Conservation (phyloP, 495 filamentous ascomycete genomes). For the Podospora didyma region DNA sequence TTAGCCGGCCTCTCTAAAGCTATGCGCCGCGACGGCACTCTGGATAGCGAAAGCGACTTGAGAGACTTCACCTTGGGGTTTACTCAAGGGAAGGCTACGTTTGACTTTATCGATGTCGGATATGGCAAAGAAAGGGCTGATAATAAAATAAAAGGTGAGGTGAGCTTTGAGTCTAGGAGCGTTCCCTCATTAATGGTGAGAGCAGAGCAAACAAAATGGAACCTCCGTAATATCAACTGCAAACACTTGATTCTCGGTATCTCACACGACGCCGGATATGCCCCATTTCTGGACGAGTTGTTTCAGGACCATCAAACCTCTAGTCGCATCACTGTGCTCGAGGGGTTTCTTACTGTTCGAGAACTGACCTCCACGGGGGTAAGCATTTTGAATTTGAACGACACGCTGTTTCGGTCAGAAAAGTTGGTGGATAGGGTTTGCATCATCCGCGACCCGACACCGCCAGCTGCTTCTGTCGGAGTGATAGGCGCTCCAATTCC, state of each 20-base stretch:
- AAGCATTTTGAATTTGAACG: constrained; percentile 52
- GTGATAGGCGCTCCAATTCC: constrained; percentile 2
- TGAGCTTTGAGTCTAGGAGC: background rate
- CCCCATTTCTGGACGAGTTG: constrained; percentile 63
- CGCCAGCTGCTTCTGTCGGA: background rate
- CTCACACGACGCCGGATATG: constrained; percentile 71
- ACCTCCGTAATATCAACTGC: constrained; percentile 72
- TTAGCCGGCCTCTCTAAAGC: constrained; percentile 58
- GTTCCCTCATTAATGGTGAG: background rate
- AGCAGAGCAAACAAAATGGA: constrained; percentile 53
- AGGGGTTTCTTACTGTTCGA: constrained; percentile 67
- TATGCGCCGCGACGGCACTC: constrained; percentile 55
- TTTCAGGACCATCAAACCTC: constrained; percentile 48
- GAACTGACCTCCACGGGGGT: constrained; percentile 58
- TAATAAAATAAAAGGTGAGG: constrained; percentile 71
- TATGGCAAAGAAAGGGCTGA: constrained; percentile 63
- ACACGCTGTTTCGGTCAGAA: constrained; percentile 63
- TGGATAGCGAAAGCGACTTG: constrained; percentile 48
- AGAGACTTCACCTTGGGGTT: constrained; percentile 73
- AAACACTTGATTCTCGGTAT: constrained; percentile 78
- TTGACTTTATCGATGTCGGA: constrained; percentile 76
- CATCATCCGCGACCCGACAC: constrained; percentile 1
- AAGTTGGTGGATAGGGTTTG: constrained; percentile 38
- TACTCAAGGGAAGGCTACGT: constrained; percentile 63
- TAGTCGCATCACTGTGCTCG: constrained; percentile 67